A percentile compares a stretch with the other conserved stretches of the same genome.
Conservation (phyloP, 352 stramenopile genomes). For the Thalassiosira mediterranea region DNA sequence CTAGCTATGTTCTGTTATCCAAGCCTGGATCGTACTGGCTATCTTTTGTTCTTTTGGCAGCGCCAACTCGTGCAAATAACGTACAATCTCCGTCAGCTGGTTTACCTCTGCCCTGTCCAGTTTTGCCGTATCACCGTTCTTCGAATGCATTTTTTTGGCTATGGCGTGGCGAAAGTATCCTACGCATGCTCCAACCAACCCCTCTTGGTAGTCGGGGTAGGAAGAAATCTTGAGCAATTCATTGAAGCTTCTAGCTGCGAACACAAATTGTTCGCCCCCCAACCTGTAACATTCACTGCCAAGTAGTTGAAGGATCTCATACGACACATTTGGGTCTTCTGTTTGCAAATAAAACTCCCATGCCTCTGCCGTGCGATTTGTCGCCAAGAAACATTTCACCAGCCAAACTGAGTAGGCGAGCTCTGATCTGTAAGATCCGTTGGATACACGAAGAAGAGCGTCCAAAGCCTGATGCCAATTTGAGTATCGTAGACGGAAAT, state of each 20-base stretch:
- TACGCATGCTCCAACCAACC: slow-evolving; percentile 93
- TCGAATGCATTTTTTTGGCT: slow-evolving; percentile 75
- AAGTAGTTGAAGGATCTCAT: slow-evolving; percentile 95
- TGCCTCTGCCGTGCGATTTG: slow-evolving; percentile 91
- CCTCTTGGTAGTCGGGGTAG: slow-evolving; percentile 96
- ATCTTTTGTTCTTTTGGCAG: slow-evolving; percentile 13
- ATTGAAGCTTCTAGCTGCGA: slow-evolving; percentile 93
- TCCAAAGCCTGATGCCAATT: slow-evolving; percentile 86
- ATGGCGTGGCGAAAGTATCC: slow-evolving; percentile 94
- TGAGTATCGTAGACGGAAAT: too few relatives aligned
- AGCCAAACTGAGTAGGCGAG: slow-evolving; percentile 90
- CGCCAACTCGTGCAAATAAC: slow-evolving; percentile 8
- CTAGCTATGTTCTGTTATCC: neutral
- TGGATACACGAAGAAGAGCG: slow-evolving; percentile 90
- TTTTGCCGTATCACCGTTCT: slow-evolving; percentile 2
- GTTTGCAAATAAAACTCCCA: slow-evolving; percentile 97
- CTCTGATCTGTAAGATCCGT: slow-evolving; percentile 91
- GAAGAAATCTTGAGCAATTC: slow-evolving; percentile 93
- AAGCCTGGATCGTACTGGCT: neutral
- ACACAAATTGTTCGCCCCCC: slow-evolving; percentile 91
- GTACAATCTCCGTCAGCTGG: slow-evolving; percentile 5
- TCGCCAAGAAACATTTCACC: slow-evolving; percentile 93
- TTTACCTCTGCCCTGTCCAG: slow-evolving; percentile 1
- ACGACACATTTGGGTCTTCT: slow-evolving; percentile 93
- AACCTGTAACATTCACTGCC: slow-evolving; percentile 97